Base-by-base conservation (phyloP, 306 rosid species). In the Hippophae rhamnoides region DNA sequence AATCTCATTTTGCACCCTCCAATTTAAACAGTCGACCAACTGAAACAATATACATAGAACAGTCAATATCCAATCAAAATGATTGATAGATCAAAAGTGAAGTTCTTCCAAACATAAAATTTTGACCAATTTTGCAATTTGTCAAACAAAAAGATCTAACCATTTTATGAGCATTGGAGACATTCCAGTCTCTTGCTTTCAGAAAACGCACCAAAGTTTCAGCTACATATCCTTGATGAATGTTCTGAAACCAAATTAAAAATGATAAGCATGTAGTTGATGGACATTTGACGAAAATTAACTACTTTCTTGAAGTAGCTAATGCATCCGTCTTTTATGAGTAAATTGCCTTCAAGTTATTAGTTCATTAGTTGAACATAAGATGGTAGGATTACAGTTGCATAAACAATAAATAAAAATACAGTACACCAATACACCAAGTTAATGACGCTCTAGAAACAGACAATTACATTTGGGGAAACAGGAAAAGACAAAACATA, bases 1-100 rank as follows among this genome's bases (percentile, higher is more conserved):
- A 62, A 92, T 92, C 72, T 85, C 88, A 76, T 77, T 88, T 64
- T 88, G 86, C 13, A 88, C 76, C 83, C 99, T 83, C 99, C 99
- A 92, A 55, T 83, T 76, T 61, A 92, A 75, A 75, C 84, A 70
- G 45, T 92, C 99, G 47, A 92, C 69, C 69, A 92, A 71, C 99
- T 92, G 86, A 53, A 81, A 77, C 66, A 54, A 38, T 47, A 60
- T n/a, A 65, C 13, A 60, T 26, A 14, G 53, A 65, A 60, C 38
- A 60, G 38, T 31, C 38, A 31, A 31, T 31, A 31, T 54, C 46
- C 67, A 14, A 61, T 12, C 49, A 67, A 62, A 58, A 58, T 5
- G 13, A 27, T 7, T 7, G 52, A 47, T 61, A 58, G 47, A 48
- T 23, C 58, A 69, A 26, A 68, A 45, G 31, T 56, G 54, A 58